Conservation (phyloP, 345 rosid genomes). For the Linum trigynum region DNA sequence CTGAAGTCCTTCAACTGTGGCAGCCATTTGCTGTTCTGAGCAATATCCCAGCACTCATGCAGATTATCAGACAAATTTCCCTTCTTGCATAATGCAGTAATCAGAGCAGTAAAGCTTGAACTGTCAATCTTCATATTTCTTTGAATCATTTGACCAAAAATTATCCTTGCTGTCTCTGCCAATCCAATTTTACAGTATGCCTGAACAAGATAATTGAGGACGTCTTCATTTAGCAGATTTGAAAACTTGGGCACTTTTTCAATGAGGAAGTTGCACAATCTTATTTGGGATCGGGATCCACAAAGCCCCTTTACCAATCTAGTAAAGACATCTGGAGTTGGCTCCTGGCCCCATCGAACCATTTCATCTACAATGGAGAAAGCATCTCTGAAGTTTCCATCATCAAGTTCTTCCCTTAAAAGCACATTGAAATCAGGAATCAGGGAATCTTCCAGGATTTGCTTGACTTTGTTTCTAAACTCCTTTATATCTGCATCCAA, state of each 20-base stretch:
- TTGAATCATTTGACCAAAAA: slow-evolving; percentile 42
- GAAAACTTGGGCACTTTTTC: slow-evolving; percentile 48
- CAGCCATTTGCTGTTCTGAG: slow-evolving; percentile 38
- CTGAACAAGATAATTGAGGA: slow-evolving; percentile 44
- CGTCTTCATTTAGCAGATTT: slow-evolving; percentile 44
- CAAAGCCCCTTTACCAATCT: slow-evolving; percentile 37
- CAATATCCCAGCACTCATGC: slow-evolving; percentile 34
- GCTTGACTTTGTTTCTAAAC: slow-evolving; percentile 38
- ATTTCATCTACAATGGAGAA: slow-evolving; percentile 44
- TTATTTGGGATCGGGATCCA: slow-evolving; percentile 32
- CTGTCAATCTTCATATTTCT: slow-evolving; percentile 29
- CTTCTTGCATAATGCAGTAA: slow-evolving; percentile 45
- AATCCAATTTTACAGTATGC: slow-evolving; percentile 52
- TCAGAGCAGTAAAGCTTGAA: slow-evolving; percentile 36
- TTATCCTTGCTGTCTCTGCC: slow-evolving; percentile 32
- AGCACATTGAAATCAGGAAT: slow-evolving; percentile 49
- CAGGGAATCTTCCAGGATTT: slow-evolving; percentile 37
- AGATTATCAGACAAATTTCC: slow-evolving; percentile 27
- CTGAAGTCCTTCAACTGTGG: slow-evolving; percentile 31
- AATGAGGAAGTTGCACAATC: slow-evolving; percentile 29
- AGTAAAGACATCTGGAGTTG: slow-evolving; percentile 31
- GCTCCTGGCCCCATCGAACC: slow-evolving; percentile 61
- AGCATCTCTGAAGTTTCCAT: slow-evolving; percentile 33
- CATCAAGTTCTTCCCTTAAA: slow-evolving; percentile 30
- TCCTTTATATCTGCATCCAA: slow-evolving; percentile 54